These are phyloP conservation scores for Monosporascus sp. DNA, from an alignment of 2,329 filamentous ascomycete species.

Conservation along the genomic window DNA sequence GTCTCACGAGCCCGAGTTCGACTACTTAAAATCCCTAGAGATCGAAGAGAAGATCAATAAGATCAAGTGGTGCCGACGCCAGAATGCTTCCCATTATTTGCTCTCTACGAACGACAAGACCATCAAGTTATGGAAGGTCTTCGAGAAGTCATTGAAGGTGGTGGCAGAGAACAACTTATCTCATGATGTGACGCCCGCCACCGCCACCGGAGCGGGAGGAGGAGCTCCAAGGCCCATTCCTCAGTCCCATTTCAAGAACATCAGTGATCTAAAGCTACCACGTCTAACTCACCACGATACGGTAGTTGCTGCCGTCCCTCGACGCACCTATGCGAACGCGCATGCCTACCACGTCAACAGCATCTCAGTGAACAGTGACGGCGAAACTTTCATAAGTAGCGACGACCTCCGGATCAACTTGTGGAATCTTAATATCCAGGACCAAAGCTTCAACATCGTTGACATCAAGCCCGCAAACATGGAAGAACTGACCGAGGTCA, in stretches of 20 bases:
- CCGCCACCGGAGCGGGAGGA: conserved; percentile 63
- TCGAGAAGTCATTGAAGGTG: conserved; percentile 98
- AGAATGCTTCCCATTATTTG: conserved; percentile 97
- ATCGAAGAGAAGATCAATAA: conserved; percentile 99
- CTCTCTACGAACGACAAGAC: conserved; percentile 99
- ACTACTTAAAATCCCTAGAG: conserved; percentile 97
- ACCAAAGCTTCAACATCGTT: conserved; percentile 99
- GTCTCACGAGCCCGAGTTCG: conserved; percentile 98
- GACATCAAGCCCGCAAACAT: conserved; percentile 99
- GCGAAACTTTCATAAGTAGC: conserved; percentile 98
- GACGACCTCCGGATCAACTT: conserved; percentile 97
- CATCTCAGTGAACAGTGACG: conserved; percentile 99
- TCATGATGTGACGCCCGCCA: conserved; percentile 80
- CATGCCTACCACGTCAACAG: conserved; percentile 99
- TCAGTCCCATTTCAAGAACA: conserved; percentile 70
- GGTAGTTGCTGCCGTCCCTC: conserved; percentile 91
- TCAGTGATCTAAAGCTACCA: conserved; percentile 84
- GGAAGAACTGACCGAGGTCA: conserved; percentile 98
- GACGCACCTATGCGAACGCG: conserved; percentile 95
- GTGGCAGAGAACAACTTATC: conserved; percentile 98
- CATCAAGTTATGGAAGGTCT: conserved; percentile 99
- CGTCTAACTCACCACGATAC: conserved; percentile 97
- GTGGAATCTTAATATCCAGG: conserved; percentile 98
- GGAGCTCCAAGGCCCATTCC: conserved; percentile 70
- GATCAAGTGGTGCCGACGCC: conserved; percentile 98